Evolutionary conservation across 164 flowering plant genomes (phyloP), one percentile per base, ranked within the genome.

Genomic region (Berberis thunbergii): DNA sequence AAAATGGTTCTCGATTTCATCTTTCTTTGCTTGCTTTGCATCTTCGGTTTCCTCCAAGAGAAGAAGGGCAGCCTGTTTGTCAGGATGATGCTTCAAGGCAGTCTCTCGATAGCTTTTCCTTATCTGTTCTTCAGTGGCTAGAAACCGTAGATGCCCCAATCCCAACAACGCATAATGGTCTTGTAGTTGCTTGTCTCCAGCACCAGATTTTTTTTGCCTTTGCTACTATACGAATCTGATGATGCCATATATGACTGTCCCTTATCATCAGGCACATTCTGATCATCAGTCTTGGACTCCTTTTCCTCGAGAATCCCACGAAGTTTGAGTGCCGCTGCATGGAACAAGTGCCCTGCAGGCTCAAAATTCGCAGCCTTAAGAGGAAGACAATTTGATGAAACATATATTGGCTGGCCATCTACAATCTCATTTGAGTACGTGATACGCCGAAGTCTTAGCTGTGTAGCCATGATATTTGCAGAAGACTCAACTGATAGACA

Each of bases 91-190:
- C 69, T 76, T 82, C 52, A 82, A 67, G 43, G 83, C 83, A 60
- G 80, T 72, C 59, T 82, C 85, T 39, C 83, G 73, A 67, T 82
- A 82, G 76, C 88, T 80, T 70, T 80, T 92, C 43, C 77, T 65
- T 55, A 82, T 82, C 64, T 79, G 85, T n/a, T 82, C 85, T 71
- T 82, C 86, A 45, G 81, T 79, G 0, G 86, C 86, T 40, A 93
- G 86, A 68, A 81, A 93, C 61, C 98, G 81, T 63, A 93, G 70
- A 81, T 93, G 88, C 66, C 86, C 69, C 79, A 93, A 77, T 49
- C 95, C 95, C 79, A 93, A 70, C 66, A 93, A 68, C 1, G 97
- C 93, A 77, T 93, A 93, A 69, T 93, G 98, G 78, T 93, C 98
- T 65, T 92, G 89, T 69, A 84, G 84, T 70, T 86, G 85, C 62